phyloP scores from a whole-genome alignment of 2,329 filamentous ascomycete genomes.

The Ophidiomyces ophidiicola region DNA sequence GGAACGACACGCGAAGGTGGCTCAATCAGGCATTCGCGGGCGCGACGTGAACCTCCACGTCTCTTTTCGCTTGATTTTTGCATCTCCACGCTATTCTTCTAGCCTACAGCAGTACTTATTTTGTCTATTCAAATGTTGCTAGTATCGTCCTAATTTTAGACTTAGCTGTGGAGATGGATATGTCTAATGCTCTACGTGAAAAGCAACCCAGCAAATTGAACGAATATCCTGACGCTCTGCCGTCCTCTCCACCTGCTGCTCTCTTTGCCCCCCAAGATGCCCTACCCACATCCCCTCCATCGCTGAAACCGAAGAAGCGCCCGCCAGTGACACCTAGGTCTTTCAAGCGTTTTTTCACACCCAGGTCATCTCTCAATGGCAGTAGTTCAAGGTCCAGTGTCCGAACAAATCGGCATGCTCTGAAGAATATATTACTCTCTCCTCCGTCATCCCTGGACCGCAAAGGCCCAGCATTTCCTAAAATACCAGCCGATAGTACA shows the following conservation, averaged over 20 bases:
- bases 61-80: neutral
- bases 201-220: slow-evolving; percentile 8
- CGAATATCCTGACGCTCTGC: slow-evolving; percentile 12
- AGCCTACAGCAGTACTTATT: slow-evolving; percentile 2
- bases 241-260: slow-evolving; percentile 15
- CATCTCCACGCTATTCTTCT: neutral
- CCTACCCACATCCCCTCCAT: slow-evolving; percentile 33
- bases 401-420: slow-evolving; percentile 33
- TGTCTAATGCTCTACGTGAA: slow-evolving; percentile 10
- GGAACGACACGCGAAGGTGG: slow-evolving; percentile 10
- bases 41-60: slow-evolving; percentile 1
- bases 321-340: slow-evolving; percentile 41
- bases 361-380: slow-evolving; percentile 31
- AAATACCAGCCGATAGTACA: slow-evolving; percentile 23
- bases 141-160: neutral
- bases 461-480: slow-evolving; percentile 32
- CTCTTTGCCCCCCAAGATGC: slow-evolving; percentile 18
- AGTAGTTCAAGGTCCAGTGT: slow-evolving; percentile 25
- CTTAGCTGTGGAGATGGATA: neutral
- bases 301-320: slow-evolving; percentile 33
- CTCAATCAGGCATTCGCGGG: neutral
- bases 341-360: slow-evolving; percentile 42
- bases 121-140: slow-evolving; percentile 4
- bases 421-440: slow-evolving; percentile 34
- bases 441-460: slow-evolving; percentile 27